Evolutionary conservation across 139 green algal genomes (phyloP).

Genomic region (Chlorella vulgaris): DNA sequence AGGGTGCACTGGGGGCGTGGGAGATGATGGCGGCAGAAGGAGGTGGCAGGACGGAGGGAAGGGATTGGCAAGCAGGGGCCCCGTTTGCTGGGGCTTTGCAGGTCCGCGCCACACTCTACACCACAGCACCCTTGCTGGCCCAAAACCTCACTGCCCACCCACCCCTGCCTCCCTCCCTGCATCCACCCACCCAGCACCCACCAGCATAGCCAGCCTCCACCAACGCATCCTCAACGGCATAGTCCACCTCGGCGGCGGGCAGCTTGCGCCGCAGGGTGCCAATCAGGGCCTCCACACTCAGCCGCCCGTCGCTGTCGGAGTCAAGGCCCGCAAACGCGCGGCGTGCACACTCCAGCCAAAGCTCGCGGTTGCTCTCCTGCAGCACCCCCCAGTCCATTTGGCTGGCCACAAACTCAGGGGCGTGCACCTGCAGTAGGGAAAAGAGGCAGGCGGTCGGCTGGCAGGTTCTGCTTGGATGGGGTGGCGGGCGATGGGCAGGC

Average conservation of each 20-base stretch:
- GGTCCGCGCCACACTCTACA: no score
- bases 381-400: constrained; percentile 64
- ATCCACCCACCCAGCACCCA: not conserved
- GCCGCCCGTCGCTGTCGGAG: constrained; percentile 47
- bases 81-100: no score
- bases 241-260: constrained; percentile 77
- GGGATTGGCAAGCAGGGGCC: no score
- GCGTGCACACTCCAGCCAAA: constrained; percentile 74
- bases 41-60: no score
- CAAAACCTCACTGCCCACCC: not conserved
- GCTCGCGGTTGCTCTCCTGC: constrained; percentile 56
- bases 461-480: no score
- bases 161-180: no score
- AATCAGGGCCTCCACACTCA: constrained; percentile 64
- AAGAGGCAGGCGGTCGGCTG: not conserved
- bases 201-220: constrained; percentile 65
- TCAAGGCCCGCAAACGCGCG: constrained; percentile 77
- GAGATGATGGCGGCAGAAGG: no score
- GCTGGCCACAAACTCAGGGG: constrained; percentile 52
- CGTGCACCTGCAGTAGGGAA: constrained; percentile 11
- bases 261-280: constrained; percentile 69
- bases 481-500: no score
- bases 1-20: no score
- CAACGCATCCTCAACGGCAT: constrained; percentile 80
- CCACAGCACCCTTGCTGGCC: no score